These are phyloP conservation scores for Catunica adiposa DNA, from an alignment of 2,329 filamentous ascomycete species.

Conservation along the genomic window DNA sequence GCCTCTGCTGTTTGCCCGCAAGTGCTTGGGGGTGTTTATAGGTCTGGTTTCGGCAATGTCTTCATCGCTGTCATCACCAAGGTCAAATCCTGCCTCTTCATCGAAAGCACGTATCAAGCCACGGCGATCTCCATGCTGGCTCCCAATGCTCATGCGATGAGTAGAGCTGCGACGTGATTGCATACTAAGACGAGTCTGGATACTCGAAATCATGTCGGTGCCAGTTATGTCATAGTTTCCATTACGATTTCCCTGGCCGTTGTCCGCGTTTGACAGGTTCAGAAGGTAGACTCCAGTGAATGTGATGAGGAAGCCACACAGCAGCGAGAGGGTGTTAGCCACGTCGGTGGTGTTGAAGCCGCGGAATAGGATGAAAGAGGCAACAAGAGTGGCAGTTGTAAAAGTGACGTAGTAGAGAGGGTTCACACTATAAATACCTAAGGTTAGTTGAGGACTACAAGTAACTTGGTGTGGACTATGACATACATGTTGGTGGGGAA, in stretches of 20 bases:
- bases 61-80: constrained; percentile 47
- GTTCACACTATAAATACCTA: constrained; percentile 51
- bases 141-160: constrained; percentile 45
- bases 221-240: constrained; percentile 63
- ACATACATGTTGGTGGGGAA: constrained; percentile 94
- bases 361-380: constrained; percentile 88
- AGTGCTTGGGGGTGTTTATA: constrained; percentile 14
- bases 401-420: constrained; percentile 96
- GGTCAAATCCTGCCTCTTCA: constrained; percentile 60
- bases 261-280: constrained; percentile 83
- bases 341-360: constrained; percentile 91
- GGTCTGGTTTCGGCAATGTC: constrained; percentile 15
- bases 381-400: constrained; percentile 82
- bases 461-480: not conserved
- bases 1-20: not conserved
- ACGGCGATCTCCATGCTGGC: constrained; percentile 53
- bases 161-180: constrained; percentile 64
- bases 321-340: constrained; percentile 79
- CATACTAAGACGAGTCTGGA: constrained; percentile 87
- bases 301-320: constrained; percentile 86
- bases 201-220: constrained; percentile 76
- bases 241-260: constrained; percentile 52
- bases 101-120: constrained; percentile 82
- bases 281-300: constrained; percentile 91
- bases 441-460: not conserved